Base-by-base conservation (phyloP, 2,329 filamentous ascomycete genomes). In the Catunica adiposa region DNA sequence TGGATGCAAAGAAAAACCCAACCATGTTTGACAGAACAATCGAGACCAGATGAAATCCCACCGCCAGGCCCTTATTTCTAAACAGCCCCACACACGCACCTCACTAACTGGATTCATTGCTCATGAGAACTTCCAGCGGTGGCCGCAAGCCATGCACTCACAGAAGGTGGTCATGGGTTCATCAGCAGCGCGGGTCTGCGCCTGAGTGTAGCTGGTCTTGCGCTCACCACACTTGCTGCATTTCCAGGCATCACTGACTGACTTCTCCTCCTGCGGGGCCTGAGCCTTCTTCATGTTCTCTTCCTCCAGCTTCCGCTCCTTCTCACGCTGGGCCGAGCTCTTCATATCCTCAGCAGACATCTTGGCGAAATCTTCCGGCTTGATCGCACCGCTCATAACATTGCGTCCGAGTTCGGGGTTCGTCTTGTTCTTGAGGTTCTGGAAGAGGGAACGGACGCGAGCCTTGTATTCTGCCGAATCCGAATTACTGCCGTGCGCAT, bases 211-310 rank as follows among this genome's bases (percentile, higher is more conserved):
- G 69, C 84, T 89, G 66, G 97, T 92, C 75, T 88, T 89, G 74
- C 86, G 89, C 77, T 94, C 78, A 64, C 86, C 86, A 71, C 92
- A 98, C 69, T 89, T 89, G 65, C 88, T 80, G 71, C 92, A 98
- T 70, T 87, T 83, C 64, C 97, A 76, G 57, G 83, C 86, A 66
- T 85, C 84, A 66, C 83, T 89, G 71, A 96, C 88, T 66, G 84
- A 89, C 76, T 89, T 92, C 70, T 95, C 84, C 17, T 82, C 85
- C 75, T 89, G 85, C 57, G 90, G 86, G 9, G 94, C 89, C 82
- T 97, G 94, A 1, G 92, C 88, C 69, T 90, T 88, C 73, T 89
- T 89, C 86, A 97, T 89, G 70, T 98, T 98, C 70, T 96, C 88
- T 70, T 86, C 81, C 66, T 89, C 77, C 53, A 95, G 76, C 67